phyloP scores from a whole-genome alignment of 495 filamentous ascomycete species.

The Zalerion maritima region DNA sequence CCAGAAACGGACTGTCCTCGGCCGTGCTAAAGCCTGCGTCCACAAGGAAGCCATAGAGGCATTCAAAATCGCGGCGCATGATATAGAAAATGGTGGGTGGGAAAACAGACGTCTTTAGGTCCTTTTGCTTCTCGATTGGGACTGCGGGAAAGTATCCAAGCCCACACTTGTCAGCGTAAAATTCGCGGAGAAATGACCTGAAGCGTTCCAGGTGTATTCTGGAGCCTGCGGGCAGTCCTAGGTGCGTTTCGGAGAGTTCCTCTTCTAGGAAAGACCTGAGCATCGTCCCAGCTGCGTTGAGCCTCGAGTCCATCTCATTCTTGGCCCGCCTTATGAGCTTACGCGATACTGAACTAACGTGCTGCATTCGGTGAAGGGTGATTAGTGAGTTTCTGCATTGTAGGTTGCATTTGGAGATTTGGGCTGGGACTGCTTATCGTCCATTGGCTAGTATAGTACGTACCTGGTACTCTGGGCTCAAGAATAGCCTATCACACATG shows the following conservation, averaged over 20 bases:
- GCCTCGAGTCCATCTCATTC: slow-evolving; percentile 45
- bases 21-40: slow-evolving; percentile 32
- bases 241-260: slow-evolving; percentile 39
- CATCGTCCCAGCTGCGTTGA: slow-evolving; percentile 31
- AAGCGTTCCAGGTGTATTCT: slow-evolving; percentile 48
- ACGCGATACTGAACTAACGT: slow-evolving; percentile 37
- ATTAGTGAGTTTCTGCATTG: slow-evolving; percentile 2
- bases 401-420: not conserved
- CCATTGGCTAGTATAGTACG: slow-evolving; percentile 5
- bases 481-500: slow-evolving; percentile 41
- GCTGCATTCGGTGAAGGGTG: slow-evolving; percentile 18
- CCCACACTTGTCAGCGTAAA: slow-evolving; percentile 42
- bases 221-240: slow-evolving; percentile 36
- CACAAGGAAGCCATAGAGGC: slow-evolving; percentile 46
- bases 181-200: slow-evolving; percentile 43
- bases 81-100: slow-evolving; percentile 33
- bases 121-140: no score
- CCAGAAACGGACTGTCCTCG: slow-evolving; percentile 22
- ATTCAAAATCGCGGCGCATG: slow-evolving; percentile 49
- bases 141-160: slow-evolving; percentile 52
- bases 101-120: slow-evolving; percentile 23
- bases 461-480: slow-evolving; percentile 41
- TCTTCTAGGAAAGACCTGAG: slow-evolving; percentile 45
- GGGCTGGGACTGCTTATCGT: not conserved
- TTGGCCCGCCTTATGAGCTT: slow-evolving; percentile 44